Conservation (phyloP, 2,329 filamentous ascomycete genomes). For the Byssoonygena ceratinophila region DNA sequence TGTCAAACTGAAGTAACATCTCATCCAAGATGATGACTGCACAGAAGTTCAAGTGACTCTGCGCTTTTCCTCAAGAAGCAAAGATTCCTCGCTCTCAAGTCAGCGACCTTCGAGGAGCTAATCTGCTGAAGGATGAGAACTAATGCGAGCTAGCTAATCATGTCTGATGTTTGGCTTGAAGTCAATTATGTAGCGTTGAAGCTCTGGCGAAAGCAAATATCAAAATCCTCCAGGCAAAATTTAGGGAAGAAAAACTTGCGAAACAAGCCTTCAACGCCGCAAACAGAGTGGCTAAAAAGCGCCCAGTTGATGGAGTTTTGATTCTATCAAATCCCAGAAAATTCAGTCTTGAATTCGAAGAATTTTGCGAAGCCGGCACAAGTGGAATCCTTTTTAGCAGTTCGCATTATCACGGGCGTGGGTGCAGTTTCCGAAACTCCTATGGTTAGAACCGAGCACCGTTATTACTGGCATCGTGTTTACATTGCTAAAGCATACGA, state of each 20-base stretch:
- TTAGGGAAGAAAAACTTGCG: constrained; percentile 44
- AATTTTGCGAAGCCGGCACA: constrained; percentile 23
- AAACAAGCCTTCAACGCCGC: constrained; percentile 49
- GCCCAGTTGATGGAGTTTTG: constrained; percentile 31
- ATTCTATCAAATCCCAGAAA: constrained; percentile 33
- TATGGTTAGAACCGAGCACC: constrained; percentile 72
- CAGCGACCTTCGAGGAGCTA: constrained; percentile 43
- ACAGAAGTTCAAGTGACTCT: constrained; percentile 37
- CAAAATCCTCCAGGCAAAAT: constrained; percentile 34
- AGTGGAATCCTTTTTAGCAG: constrained; percentile 27
- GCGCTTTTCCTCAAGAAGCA: constrained; percentile 49
- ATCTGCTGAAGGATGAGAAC: constrained; percentile 33
- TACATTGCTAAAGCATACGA: constrained; percentile 63
- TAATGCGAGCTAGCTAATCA: neutral
- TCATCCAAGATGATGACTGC: constrained; percentile 19
- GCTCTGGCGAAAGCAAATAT: constrained; percentile 42
- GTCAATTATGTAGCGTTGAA: constrained; percentile 36
- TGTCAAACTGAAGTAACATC: too few species aligned
- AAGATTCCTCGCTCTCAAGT: constrained; percentile 46
- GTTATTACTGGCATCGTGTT: constrained; percentile 67
- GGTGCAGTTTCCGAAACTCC: constrained; percentile 48
- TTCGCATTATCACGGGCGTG: constrained; percentile 36
- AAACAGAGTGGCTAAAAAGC: constrained; percentile 48
- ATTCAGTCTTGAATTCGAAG: constrained; percentile 18
- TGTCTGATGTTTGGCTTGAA: too few species aligned